A percentile compares a stretch with the other conserved stretches of the same genome.
These are phyloP conservation scores for Linaria vulgaris DNA, from an alignment of 257 asterid genomes.

Conservation along the genomic window DNA sequence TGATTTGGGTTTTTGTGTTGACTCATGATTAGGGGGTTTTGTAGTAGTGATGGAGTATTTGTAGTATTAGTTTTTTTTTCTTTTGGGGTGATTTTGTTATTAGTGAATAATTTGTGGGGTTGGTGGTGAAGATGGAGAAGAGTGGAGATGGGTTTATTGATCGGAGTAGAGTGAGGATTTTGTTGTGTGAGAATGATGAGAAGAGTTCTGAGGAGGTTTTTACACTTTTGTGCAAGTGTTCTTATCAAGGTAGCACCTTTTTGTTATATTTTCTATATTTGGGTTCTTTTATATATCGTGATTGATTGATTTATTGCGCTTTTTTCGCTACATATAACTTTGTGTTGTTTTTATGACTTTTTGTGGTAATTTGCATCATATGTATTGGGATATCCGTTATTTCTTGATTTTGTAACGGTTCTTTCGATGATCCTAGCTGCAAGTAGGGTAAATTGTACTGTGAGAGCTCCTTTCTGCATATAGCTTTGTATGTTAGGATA, in stretches of 20 bases:
- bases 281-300: not conserved
- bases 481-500: not conserved
- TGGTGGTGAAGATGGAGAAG: slow-evolving; percentile 49
- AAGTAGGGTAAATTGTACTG: too few species aligned
- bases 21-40: not conserved
- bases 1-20: not conserved
- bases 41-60: slow-evolving; percentile 25
- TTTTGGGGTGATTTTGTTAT: slow-evolving; percentile 11
- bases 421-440: not conserved
- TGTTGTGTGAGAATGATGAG: slow-evolving; percentile 83
- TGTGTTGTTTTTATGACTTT: not conserved
- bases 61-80: slow-evolving; percentile 8
- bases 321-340: not conserved
- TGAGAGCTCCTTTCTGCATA: not conserved
- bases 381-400: not conserved
- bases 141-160: slow-evolving; percentile 83
- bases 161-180: slow-evolving; percentile 86
- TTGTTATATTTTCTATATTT: slow-evolving; percentile 5
- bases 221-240: slow-evolving; percentile 76
- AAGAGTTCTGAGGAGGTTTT: slow-evolving; percentile 69
- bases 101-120: not conserved
- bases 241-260: slow-evolving; percentile 70
- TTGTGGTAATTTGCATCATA: not conserved
- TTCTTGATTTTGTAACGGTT: slow-evolving; percentile 3
- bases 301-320: not conserved